These are phyloP conservation scores for Backusella morwellensis DNA, from an alignment of 192 early-diverging fungal species.

Conservation along the genomic window DNA sequence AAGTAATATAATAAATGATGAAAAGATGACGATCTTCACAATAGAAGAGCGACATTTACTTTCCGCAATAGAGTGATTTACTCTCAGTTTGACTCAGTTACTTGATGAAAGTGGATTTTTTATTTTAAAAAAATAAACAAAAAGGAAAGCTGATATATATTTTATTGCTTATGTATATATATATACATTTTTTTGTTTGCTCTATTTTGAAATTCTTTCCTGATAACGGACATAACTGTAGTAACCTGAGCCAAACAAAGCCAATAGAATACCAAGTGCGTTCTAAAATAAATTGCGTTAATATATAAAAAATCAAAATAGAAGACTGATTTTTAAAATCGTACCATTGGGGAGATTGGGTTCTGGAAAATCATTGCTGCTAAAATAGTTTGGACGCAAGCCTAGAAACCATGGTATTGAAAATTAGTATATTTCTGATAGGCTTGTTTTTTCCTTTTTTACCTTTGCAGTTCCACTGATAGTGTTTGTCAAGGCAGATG, in stretches of 20 bases:
- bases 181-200: neutral
- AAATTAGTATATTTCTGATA: neutral
- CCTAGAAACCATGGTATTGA: neutral
- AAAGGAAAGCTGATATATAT: neutral
- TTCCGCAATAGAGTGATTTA: too few relatives aligned
- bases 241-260: constrained; percentile 56
- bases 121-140: neutral
- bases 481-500: constrained; percentile 64
- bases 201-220: constrained; percentile 50
- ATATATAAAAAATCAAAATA: neutral
- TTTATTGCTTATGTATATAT: neutral
- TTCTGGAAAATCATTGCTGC: constrained; percentile 62
- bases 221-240: constrained; percentile 58
- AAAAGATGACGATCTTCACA: too few relatives aligned
- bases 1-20: too few relatives aligned
- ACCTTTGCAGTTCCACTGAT: constrained; percentile 68
- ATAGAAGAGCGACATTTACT: too few relatives aligned
- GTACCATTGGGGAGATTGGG: constrained; percentile 58
- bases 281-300: constrained; percentile 41
- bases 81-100: too few relatives aligned
- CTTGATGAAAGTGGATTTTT: neutral
- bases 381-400: constrained; percentile 63
- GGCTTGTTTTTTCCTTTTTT: neutral
- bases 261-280: constrained; percentile 53
- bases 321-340: constrained; percentile 4